Evolutionary conservation across 1,284 basidiomycete genomes (phyloP).

Genomic region (Phellopilus nigrolimitatus): DNA sequence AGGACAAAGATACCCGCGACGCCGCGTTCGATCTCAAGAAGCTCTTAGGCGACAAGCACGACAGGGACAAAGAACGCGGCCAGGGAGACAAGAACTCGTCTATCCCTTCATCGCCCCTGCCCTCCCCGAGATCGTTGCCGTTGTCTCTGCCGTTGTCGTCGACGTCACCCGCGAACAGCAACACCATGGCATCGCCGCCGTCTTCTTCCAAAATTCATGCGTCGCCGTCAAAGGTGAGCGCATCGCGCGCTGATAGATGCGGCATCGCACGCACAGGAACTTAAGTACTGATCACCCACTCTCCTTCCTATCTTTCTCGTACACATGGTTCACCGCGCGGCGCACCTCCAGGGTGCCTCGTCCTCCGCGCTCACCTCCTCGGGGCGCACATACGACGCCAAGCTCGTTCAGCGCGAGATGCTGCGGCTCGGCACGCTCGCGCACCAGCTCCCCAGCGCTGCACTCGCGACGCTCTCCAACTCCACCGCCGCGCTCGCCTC

Average conservation of each 20-base stretch:
- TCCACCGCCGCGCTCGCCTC: constrained; percentile 31
- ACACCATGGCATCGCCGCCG: constrained; percentile 14
- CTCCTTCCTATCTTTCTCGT: not conserved
- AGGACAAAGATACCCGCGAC: not conserved
- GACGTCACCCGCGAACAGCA: not conserved
- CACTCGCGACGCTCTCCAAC: constrained; percentile 13
- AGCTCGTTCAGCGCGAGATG: constrained; percentile 23
- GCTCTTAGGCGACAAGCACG: constrained; percentile 5
- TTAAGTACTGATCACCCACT: not conserved
- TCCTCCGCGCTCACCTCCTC: constrained; percentile 18
- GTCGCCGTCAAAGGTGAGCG: constrained; percentile 61
- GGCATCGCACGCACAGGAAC: not conserved
- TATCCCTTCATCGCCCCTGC: not conserved
- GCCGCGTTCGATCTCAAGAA: not conserved
- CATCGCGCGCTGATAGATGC: not conserved
- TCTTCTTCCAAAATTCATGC: constrained; percentile 36
- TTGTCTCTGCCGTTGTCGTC: constrained; percentile 3
- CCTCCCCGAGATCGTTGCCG: not conserved
- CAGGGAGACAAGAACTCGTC: not conserved
- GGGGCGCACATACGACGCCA: constrained; percentile 22
- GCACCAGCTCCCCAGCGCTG: constrained; percentile 14
- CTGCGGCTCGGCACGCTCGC: constrained; percentile 20
- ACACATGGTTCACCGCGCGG: not conserved
- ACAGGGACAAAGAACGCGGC: not conserved
- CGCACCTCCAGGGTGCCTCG: constrained; percentile 11